Conservation (phyloP, 2,329 filamentous ascomycete species). For the Exophiala sp. region DNA sequence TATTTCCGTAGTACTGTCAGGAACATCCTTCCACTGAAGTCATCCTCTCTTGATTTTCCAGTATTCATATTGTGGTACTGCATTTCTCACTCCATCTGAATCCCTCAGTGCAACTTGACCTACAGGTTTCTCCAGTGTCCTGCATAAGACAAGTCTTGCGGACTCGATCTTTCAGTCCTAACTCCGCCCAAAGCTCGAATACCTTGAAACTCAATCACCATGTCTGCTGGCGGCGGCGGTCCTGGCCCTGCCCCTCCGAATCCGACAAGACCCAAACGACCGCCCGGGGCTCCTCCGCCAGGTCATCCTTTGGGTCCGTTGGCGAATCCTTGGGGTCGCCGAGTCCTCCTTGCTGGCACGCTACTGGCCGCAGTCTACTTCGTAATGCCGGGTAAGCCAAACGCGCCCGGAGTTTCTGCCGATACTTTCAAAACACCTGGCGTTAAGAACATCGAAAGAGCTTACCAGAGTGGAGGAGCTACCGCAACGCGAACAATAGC, state of each 20-base stretch:
- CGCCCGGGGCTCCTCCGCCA: not conserved
- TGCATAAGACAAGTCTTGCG: not conserved
- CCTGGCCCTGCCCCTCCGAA: slow-evolving; percentile 13
- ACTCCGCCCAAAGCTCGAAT: too few relatives aligned
- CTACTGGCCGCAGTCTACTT: slow-evolving; percentile 10
- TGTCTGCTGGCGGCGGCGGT: slow-evolving; percentile 3
- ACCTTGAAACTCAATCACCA: not conserved
- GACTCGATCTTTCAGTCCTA: not conserved
- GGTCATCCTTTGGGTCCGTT: too few relatives aligned
- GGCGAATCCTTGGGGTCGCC: slow-evolving; percentile 3
- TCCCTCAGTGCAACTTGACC: not conserved
- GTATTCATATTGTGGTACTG: not conserved
- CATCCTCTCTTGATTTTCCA: not conserved
- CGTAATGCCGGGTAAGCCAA: slow-evolving; percentile 10
- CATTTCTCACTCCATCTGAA: not conserved
- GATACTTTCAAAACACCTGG: slow-evolving; percentile 18
- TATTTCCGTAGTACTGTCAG: not conserved
- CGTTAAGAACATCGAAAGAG: slow-evolving; percentile 26
- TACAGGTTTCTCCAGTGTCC: not conserved
- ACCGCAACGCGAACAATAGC: slow-evolving; percentile 26
- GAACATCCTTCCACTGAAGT: not conserved
- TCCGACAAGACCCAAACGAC: slow-evolving; percentile 2
- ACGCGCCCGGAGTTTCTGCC: slow-evolving; percentile 7
- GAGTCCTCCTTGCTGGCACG: slow-evolving; percentile 10
- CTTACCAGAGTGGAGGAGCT: slow-evolving; percentile 23